phyloP scores from a whole-genome alignment of 139 green algal genomes.

The Pleodorina starrii region DNA sequence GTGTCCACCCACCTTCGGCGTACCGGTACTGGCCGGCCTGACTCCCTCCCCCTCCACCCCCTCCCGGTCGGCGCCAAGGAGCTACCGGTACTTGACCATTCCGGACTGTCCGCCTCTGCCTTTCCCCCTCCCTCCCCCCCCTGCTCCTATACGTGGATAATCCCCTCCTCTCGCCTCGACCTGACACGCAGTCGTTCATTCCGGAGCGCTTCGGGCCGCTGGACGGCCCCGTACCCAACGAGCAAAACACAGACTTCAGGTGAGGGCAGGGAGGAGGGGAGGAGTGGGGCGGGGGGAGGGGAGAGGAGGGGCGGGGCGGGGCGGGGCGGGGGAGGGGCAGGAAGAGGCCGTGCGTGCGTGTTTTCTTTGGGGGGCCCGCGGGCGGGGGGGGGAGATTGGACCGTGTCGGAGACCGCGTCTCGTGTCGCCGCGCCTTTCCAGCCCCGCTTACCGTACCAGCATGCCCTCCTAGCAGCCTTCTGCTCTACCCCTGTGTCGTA shows the following conservation, averaged over 20 bases:
- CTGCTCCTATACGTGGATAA: too few relatives aligned
- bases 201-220: constrained; percentile 95
- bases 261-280: constrained; percentile 18
- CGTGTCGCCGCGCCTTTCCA: not conserved
- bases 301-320: not conserved
- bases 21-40: not conserved
- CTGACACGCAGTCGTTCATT: constrained; percentile 81
- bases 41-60: too few relatives aligned
- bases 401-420: too few relatives aligned
- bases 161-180: not conserved
- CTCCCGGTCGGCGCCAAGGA: too few relatives aligned
- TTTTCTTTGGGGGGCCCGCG: too few relatives aligned
- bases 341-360: too few relatives aligned
- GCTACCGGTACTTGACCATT: not conserved
- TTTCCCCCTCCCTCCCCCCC: too few relatives aligned
- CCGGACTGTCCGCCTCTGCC: too few relatives aligned
- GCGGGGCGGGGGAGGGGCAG: not conserved
- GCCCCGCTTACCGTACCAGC: not conserved
- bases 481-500: too few relatives aligned
- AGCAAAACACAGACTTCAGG: constrained; percentile 97
- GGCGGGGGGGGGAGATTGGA: too few relatives aligned
- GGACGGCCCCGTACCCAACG: constrained; percentile 91
- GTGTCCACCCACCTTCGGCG: not conserved
- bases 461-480: too few relatives aligned
- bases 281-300: not conserved